Evolutionary conservation across 495 filamentous ascomycete genomes (phyloP), one percentile per base, ranked within the genome.

Genomic region (Schizothecium vesticola): DNA sequence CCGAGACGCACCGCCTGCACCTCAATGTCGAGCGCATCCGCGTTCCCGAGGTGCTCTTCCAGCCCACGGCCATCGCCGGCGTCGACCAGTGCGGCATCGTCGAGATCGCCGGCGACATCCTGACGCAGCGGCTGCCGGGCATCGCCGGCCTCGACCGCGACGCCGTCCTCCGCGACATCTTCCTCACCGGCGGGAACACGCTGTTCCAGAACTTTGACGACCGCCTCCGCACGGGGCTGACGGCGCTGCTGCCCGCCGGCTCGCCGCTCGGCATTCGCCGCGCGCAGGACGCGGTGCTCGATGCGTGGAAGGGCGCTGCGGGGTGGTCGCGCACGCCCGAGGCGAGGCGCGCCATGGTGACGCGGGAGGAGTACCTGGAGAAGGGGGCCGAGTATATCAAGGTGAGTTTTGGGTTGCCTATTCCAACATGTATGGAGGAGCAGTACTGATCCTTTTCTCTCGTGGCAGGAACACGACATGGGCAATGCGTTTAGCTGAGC

Each of bases 21-120:
- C 86, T 99, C 55, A 99, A 99, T 75, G 91, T 99, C 58, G 95
- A 99, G 81, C 88, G 96, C 29, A 97, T 99, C 75, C 91, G 95
- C 25, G 93, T 97, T 1, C 96, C 95, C 3, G 95, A 99, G 80
- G 90, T 99, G 16, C 86, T 97, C 13, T 98, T 97, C 81, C 92
- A 97, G 76, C 95, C 95, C 0, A 85, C 85, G n/a, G 81, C 83
- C 13, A 97, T 99, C 73, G 95, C 96, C 2, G 95, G 95, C 3
- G 83, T 98, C 43, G 95, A 99, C 74, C 95, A 99, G 78, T 93
- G 94, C 0, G 95, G 95, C 23, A 84, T 99, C 22, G 83, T 96
- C 23, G 94, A 99, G 78, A 93, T 97, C 61, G 91, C 91, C 0
- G 89, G 90, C 6, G 91, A 92, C 69, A 94, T 98, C 51, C 79